phyloP scores from a whole-genome alignment of 208 protist species.

The Leishmania mexicana region DNA sequence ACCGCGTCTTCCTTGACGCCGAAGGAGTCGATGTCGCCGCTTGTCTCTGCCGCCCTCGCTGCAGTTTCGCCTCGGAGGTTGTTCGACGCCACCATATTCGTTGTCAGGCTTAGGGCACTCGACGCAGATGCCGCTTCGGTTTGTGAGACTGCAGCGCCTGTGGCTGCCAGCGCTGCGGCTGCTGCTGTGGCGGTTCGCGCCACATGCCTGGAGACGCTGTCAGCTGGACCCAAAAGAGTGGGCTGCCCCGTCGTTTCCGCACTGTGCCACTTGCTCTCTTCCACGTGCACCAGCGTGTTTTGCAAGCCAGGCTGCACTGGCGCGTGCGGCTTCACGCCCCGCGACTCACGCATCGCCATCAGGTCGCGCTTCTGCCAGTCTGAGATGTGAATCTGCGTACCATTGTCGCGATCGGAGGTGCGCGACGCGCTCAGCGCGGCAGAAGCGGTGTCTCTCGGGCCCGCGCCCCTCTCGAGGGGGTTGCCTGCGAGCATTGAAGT shows the following conservation, averaged over 20 bases:
- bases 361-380: slow-evolving; percentile 15
- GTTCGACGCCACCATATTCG: no score
- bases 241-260: background rate
- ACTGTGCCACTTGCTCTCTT: slow-evolving; percentile 16
- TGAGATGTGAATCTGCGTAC: background rate
- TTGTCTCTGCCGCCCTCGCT: background rate
- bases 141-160: background rate
- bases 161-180: background rate
- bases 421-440: background rate
- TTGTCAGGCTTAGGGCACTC: background rate
- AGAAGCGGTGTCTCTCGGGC: background rate
- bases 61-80: background rate
- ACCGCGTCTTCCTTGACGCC: background rate
- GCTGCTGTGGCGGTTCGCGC: background rate
- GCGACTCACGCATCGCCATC: slow-evolving; percentile 3
- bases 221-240: background rate
- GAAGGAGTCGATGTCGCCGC: background rate
- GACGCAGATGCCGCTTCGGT: background rate
- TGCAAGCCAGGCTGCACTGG: slow-evolving; percentile 7
- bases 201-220: background rate
- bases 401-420: background rate
- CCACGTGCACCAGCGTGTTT: slow-evolving; percentile 14
- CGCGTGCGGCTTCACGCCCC: slow-evolving; percentile 1
- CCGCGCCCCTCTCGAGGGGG: background rate
- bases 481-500: background rate